phyloP scores from a whole-genome alignment of 306 rosid genomes.

The Prinsepia uniflora region DNA sequence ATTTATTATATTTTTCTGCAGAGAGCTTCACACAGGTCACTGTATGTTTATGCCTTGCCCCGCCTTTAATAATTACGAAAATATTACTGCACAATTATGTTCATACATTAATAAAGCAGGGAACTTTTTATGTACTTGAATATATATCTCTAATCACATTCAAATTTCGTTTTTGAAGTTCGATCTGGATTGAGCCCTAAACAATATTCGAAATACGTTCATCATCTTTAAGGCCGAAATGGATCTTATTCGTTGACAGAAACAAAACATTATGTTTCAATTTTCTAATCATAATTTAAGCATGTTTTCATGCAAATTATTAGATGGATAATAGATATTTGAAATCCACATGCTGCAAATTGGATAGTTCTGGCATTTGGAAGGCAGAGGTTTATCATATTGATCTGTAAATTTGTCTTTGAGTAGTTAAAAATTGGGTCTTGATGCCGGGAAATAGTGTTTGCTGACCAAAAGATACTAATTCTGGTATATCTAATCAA shows the following conservation, averaged over 20 bases:
- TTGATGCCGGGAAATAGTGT: conserved; percentile 2
- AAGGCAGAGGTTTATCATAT: neutral
- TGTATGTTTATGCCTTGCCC: neutral
- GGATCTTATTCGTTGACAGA: neutral
- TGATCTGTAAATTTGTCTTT: neutral
- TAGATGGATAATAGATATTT: neutral
- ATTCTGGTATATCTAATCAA: conserved; percentile 15
- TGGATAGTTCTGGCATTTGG: neutral
- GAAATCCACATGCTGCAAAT: neutral
- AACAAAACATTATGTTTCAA: neutral
- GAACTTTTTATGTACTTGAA: neutral
- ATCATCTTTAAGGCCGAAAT: neutral
- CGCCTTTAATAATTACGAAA: neutral
- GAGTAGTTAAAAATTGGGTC: neutral
- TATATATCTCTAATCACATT: too few species aligned
- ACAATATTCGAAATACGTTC: neutral
- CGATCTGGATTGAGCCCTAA: too few species aligned
- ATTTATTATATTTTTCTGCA: neutral
- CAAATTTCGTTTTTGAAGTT: too few species aligned
- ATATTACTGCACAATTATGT: neutral
- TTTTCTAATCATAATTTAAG: neutral
- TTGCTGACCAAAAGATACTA: conserved; percentile 1
- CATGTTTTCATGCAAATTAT: neutral
- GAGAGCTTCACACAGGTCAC: neutral
- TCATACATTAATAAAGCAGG: neutral